Evolutionary conservation across 345 rosid species (phyloP).

Genomic region (Lagerstroemia speciosa): DNA sequence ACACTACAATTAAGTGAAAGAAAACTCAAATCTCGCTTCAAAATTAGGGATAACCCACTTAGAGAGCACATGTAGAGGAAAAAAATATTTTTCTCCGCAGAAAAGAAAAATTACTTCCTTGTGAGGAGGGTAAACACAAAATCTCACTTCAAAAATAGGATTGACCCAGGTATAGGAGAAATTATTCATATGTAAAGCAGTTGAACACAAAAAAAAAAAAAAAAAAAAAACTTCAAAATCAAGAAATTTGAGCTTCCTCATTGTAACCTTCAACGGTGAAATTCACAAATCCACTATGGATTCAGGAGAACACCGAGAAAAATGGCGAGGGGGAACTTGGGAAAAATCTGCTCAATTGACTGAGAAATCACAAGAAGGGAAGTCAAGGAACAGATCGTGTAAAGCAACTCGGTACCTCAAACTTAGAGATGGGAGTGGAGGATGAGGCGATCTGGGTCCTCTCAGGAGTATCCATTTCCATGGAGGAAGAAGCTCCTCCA

Average conservation of each 20-base stretch:
- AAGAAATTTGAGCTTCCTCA: neutral
- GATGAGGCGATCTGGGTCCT: slow-evolving; percentile 44
- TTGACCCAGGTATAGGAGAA: neutral
- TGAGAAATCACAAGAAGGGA: neutral
- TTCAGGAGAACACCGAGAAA: neutral
- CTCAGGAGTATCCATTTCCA: slow-evolving; percentile 56
- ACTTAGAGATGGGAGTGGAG: slow-evolving; percentile 49
- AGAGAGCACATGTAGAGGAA: too few species aligned
- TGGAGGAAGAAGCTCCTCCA: slow-evolving; percentile 5
- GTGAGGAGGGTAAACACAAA: neutral
- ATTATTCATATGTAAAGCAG: neutral
- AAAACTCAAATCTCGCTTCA: too few species aligned
- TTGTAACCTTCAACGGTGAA: neutral
- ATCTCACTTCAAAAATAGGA: neutral
- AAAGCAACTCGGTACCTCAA: slow-evolving; percentile 43
- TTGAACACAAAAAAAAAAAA: neutral
- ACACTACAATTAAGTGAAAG: neutral
- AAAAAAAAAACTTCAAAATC: neutral
- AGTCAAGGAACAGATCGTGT: neutral
- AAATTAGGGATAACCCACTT: too few species aligned
- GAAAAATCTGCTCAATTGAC: neutral
- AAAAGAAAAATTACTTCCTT: too few species aligned
- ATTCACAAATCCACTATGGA: neutral
- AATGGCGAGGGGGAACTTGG: neutral
- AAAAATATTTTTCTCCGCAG: too few species aligned